phyloP scores from a whole-genome alignment of 2,329 filamentous ascomycete species.

The Phialocephala subalpina region DNA sequence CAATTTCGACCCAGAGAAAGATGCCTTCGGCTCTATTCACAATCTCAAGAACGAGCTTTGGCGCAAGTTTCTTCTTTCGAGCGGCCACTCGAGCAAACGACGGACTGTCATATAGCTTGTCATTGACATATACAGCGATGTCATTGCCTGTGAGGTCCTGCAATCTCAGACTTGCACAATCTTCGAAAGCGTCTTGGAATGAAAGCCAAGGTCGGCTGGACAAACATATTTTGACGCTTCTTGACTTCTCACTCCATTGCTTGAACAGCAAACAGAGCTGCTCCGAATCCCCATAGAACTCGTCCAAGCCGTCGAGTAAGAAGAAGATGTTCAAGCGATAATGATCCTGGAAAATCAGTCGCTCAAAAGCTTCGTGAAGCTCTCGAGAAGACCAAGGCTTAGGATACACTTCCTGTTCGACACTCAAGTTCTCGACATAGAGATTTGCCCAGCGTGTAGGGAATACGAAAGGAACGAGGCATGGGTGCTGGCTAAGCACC shows the following conservation, averaged over 20 bases:
- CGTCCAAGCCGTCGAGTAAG: constrained; percentile 26
- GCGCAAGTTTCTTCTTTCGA: background rate
- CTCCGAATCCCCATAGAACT: constrained; percentile 19
- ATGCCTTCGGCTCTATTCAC: background rate
- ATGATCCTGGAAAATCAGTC: background rate
- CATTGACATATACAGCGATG: constrained; percentile 17
- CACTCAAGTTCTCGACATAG: background rate
- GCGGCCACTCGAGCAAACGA: background rate
- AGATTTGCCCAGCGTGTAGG: background rate
- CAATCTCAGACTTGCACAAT: constrained; percentile 4
- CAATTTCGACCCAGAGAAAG: background rate
- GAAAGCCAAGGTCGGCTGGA: constrained; percentile 17
- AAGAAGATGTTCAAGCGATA: constrained; percentile 6
- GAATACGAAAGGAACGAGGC: background rate
- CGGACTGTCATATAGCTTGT: background rate
- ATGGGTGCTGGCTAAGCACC: background rate
- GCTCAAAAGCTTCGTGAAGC: background rate
- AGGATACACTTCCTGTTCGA: background rate
- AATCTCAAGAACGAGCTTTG: background rate
- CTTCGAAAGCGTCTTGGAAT: constrained; percentile 18
- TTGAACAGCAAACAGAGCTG: constrained; percentile 10
- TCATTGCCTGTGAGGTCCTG: constrained; percentile 17
- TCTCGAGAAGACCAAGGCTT: background rate
- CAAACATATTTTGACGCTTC: constrained; percentile 19
- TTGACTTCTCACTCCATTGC: background rate